A percentile compares a stretch with the other conserved stretches of the same genome.
phyloP scores from a whole-genome alignment of 768 basidiomycete genomes.

The Phlebiopsis gigantea region DNA sequence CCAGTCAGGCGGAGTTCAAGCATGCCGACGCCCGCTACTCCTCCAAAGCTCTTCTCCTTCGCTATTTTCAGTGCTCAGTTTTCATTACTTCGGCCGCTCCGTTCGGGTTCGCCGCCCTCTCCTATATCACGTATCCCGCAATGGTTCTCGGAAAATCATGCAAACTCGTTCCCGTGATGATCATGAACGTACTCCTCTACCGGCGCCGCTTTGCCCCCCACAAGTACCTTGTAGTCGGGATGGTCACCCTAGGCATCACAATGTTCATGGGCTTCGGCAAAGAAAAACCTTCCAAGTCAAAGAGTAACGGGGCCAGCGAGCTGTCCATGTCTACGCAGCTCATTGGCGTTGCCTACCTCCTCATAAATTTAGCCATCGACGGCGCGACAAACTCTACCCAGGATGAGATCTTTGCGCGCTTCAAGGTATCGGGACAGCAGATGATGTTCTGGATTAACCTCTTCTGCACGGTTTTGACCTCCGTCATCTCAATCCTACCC shows the following conservation, averaged over 20 bases:
- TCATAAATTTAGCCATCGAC: slow-evolving; percentile 87
- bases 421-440: slow-evolving; percentile 81
- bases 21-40: slow-evolving; percentile 15
- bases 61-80: slow-evolving; percentile 79
- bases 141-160: slow-evolving; percentile 99
- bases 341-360: slow-evolving; percentile 69
- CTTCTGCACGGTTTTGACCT: slow-evolving; percentile 73
- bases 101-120: slow-evolving; percentile 92
- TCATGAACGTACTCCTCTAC: slow-evolving; percentile 96
- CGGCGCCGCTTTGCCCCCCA: slow-evolving; percentile 87
- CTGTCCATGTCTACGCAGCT: slow-evolving; percentile 48
- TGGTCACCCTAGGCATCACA: slow-evolving; percentile 89
- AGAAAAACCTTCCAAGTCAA: slow-evolving; percentile 39
- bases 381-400: slow-evolving; percentile 95
- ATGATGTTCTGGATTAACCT: slow-evolving; percentile 99
- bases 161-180: slow-evolving; percentile 97
- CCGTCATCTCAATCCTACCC: slow-evolving; percentile 64
- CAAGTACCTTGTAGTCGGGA: slow-evolving; percentile 92
- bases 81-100: slow-evolving; percentile 91
- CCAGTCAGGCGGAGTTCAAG: slow-evolving; percentile 25
- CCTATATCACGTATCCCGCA: slow-evolving; percentile 96
- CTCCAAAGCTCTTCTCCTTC: slow-evolving; percentile 48
- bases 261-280: slow-evolving; percentile 89
- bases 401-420: slow-evolving; percentile 86
- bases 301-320: slow-evolving; percentile 31